Evolutionary conservation across 192 early-diverging fungal species (phyloP).

Genomic region (Linnemannia zychae): DNA sequence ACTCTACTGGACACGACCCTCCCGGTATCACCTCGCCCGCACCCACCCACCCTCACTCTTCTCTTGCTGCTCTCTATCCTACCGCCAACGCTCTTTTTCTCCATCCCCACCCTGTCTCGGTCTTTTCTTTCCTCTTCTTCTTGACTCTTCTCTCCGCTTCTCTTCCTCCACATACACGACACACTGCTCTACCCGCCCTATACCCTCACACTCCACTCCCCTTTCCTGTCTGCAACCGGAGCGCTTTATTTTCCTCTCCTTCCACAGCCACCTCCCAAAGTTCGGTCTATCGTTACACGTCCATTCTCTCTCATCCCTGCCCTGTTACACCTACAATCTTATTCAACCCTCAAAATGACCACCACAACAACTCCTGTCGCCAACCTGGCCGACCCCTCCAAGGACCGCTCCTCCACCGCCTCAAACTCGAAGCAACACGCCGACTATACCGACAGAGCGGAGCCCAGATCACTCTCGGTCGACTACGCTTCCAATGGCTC

Average conservation of each 20-base stretch:
- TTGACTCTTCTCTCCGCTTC: background rate
- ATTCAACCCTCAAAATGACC: slow-evolving; percentile 20
- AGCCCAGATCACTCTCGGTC: slow-evolving; percentile 27
- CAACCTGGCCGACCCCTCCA: slow-evolving; percentile 30
- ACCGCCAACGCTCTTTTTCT: background rate
- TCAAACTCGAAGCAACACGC: slow-evolving; percentile 23
- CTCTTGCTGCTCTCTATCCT: background rate
- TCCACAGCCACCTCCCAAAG: slow-evolving; percentile 5
- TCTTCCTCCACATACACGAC: slow-evolving; percentile 1
- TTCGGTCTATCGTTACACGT: slow-evolving; percentile 5
- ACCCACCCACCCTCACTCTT: background rate
- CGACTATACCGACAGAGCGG: slow-evolving; percentile 30
- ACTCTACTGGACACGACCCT: background rate
- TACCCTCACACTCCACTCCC: background rate
- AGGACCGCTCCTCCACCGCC: slow-evolving; percentile 28
- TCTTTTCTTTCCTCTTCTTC: slow-evolving; percentile 2
- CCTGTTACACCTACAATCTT: background rate
- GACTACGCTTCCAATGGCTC: slow-evolving; percentile 26
- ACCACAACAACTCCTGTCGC: slow-evolving; percentile 24
- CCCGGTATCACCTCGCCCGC: background rate
- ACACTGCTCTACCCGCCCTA: background rate
- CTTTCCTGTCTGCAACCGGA: background rate
- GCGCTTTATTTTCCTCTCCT: background rate
- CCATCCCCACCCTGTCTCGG: background rate
- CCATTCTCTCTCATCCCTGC: background rate